Evolutionary conservation across 495 filamentous ascomycete species (phyloP), one percentile per base, ranked within the genome.

Genomic region (Penicillium turbatum): DNA sequence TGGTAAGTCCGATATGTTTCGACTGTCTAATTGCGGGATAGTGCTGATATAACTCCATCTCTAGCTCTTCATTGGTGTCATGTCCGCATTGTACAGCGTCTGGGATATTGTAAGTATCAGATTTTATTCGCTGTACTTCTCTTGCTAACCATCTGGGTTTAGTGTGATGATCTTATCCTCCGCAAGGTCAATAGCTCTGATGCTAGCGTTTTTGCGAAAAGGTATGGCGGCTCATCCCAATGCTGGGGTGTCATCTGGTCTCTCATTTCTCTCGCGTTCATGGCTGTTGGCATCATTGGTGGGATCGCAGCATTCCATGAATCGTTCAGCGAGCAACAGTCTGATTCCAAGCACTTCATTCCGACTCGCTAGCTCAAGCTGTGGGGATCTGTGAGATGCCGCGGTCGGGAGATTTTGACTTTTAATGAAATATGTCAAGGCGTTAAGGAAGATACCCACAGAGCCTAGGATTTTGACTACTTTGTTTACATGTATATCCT

Each of bases 211-310:
- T 91, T 91, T 56, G 87, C 87, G 6, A 74, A 87, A 68, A 77
- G 80, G 26, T 91, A 90, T 60, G 87, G 87, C 13, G 87, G 87
- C 34, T 88, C 85, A 2, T 88, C 85, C 16, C 86, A 86, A 55
- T 91, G 87, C 75, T 91, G 87, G 87, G 87, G 87, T 17, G 75
- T 90, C 26, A 79, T 89, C 36, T 91, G 87, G 87, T 85, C 82
- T 12, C 70, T 91, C 34, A 79, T 91, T 32, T 85, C 83, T 2
- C 57, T 89, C 30, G 48, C 74, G 1, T 86, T 91, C 60, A 89
- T 90, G 83, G 80, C 81, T 15, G 72, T 75, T 13, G 85, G 79
- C 5, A 91, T 91, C 57, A 69, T 90, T 31, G 85, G 82, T 16
- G 87, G 83, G 4, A 83, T 91, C 19, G 87, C 87, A 3, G 87